Conservation (phyloP, 306 rosid species). For the Cicer chorassanicum region DNA sequence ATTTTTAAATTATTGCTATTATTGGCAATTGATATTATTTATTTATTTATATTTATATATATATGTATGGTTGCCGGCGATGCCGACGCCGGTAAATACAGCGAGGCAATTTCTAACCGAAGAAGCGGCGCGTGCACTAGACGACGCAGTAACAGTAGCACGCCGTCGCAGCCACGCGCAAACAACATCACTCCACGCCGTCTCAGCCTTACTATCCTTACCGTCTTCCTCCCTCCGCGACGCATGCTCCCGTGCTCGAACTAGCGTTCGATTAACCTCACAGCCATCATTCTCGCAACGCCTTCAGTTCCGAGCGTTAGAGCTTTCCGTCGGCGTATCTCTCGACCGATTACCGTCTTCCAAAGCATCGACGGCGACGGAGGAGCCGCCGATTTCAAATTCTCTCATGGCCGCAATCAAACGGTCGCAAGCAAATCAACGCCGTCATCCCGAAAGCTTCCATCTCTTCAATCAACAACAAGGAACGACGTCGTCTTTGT, state of each 20-base stretch:
- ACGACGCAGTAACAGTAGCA: constrained; percentile 82
- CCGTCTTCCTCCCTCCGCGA: constrained; percentile 78
- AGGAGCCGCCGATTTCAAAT: constrained; percentile 89
- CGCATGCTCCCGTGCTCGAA: constrained; percentile 73
- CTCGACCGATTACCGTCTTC: constrained; percentile 78
- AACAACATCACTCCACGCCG: constrained; percentile 84
- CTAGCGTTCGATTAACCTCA: constrained; percentile 22
- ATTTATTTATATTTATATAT: neutral
- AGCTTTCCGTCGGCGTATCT: constrained; percentile 79
- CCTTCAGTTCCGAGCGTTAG: constrained; percentile 79
- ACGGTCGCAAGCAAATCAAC: constrained; percentile 89
- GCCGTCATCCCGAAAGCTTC: constrained; percentile 81
- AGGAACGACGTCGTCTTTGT: constrained; percentile 55
- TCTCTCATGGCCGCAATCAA: constrained; percentile 94
- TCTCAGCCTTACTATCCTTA: constrained; percentile 69
- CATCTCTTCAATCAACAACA: constrained; percentile 64
- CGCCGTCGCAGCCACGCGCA: constrained; percentile 80
- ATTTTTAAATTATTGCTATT: neutral
- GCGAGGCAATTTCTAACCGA: constrained; percentile 92
- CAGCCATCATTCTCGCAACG: constrained; percentile 59
- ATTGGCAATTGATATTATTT: neutral
- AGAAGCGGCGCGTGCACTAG: constrained; percentile 80
- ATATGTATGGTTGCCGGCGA: constrained; percentile 82
- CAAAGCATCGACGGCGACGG: constrained; percentile 21
- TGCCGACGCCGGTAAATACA: constrained; percentile 93